A percentile compares a stretch with the other conserved stretches of the same genome.
Conservation (phyloP, 495 filamentous ascomycete genomes). For the Annulohypoxylon stygium region DNA sequence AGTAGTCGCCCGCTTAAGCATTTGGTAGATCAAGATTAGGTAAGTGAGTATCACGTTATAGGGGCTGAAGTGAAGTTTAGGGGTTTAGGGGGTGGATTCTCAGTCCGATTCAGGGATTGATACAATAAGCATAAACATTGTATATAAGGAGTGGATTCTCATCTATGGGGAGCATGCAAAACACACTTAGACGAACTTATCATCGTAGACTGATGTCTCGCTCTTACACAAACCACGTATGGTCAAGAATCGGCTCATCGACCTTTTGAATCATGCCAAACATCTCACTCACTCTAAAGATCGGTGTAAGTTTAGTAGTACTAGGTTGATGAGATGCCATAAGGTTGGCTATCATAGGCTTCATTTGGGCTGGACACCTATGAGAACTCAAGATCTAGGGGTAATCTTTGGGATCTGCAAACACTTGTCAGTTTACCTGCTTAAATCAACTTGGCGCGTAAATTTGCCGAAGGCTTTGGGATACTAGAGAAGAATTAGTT, state of each 20-base stretch:
- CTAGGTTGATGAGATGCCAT: not conserved
- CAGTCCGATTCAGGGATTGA: not conserved
- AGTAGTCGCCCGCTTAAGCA: not conserved
- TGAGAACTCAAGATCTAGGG: not conserved
- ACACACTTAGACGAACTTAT: not conserved
- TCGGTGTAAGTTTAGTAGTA: not conserved
- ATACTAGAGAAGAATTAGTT: not conserved
- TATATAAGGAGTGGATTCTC: not conserved
- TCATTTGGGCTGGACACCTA: not conserved
- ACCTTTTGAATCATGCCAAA: not conserved
- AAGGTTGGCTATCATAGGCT: not conserved
- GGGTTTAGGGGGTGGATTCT: not conserved
- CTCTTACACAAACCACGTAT: too few relatives aligned
- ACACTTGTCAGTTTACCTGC: not conserved
- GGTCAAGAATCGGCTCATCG: too few relatives aligned
- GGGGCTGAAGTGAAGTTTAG: not conserved
- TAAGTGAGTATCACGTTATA: not conserved
- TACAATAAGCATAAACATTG: not conserved
- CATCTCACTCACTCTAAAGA: not conserved
- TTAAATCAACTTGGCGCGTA: not conserved
- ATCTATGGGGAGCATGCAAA: not conserved
- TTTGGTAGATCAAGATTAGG: not conserved
- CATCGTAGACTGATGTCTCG: too few relatives aligned
- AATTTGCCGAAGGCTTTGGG: not conserved
- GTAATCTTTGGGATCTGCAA: not conserved